Conservation (phyloP, 2,329 filamentous ascomycete genomes). For the Calonectria pseudoturangicola region DNA sequence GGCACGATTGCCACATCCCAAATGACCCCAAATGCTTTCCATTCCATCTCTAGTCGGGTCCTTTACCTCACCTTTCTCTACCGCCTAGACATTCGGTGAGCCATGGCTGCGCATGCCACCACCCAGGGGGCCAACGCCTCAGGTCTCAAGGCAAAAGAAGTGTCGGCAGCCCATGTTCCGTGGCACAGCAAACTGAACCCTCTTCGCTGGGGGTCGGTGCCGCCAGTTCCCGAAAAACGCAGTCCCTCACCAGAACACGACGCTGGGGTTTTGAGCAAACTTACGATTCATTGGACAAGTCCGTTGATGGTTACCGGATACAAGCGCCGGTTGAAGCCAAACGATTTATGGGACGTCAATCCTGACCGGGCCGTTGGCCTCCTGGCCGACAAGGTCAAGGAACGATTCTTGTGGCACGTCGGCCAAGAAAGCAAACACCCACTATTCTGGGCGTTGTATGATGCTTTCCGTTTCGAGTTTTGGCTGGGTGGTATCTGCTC, state of each 20-base stretch:
- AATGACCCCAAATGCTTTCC: no score
- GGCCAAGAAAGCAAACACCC: slow-evolving; percentile 82
- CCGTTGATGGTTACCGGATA: slow-evolving; percentile 92
- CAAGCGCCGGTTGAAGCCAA: slow-evolving; percentile 85
- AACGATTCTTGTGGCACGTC: slow-evolving; percentile 80
- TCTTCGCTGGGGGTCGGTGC: slow-evolving; percentile 74
- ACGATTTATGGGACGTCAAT: slow-evolving; percentile 93
- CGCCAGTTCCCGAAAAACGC: slow-evolving; percentile 73
- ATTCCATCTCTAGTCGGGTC: no score
- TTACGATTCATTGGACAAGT: slow-evolving; percentile 93
- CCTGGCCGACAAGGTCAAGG: slow-evolving; percentile 79
- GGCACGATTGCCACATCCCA: no score
- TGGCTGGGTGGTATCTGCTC: slow-evolving; percentile 88
- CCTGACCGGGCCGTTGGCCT: slow-evolving; percentile 83
- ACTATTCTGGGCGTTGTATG: slow-evolving; percentile 87
- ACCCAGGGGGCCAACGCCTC: no score
- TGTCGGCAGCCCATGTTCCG: no score
- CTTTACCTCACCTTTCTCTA: no score
- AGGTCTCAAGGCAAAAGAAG: no score
- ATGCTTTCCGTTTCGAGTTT: slow-evolving; percentile 90
- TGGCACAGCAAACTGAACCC: slow-evolving; percentile 77
- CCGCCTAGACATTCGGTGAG: no score
- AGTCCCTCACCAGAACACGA: slow-evolving; percentile 79
- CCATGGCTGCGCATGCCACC: no score
- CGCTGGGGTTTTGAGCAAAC: slow-evolving; percentile 82